Evolutionary conservation across 306 rosid species (phyloP), one percentile per base, ranked within the genome.

Genomic region (Erythrophleum fordii): DNA sequence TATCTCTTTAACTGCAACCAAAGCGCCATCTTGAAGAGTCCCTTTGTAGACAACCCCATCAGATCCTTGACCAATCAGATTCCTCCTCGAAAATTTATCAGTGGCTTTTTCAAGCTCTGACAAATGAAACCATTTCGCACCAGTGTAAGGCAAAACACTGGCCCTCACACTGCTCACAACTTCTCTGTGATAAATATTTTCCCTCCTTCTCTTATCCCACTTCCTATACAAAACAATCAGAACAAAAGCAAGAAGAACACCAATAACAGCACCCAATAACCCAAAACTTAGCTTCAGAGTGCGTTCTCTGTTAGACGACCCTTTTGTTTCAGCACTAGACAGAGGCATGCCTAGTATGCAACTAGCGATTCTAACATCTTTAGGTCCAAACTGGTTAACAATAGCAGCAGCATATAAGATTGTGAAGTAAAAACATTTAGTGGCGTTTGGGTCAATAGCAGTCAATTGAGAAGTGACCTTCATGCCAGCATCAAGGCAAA

Each of bases 31-130:
- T 10, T 82, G 69, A 42, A 94, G 90, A 10, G 84, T 73, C n/a
- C 98, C 98, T 80, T 82, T 89, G 83, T 89, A 91, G 9, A 94
- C 98, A 65, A 92, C 80, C 14, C 97, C 98, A 84, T 85, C 83
- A 17, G 91, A 85, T 17, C 97, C 98, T 82, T 83, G 92, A 18
- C 97, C 98, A 23, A 94, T 71, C 80, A 90, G 13, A 78, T 92
- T 92, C 75, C 48, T 83, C 86, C 87, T 85, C 6, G 96, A 83
- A 49, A 94, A 94, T 29, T 92, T 89, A 8, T 69, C 65, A 0
- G 98, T 92, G 28, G 97, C 98, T 4, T 52, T 76, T 51, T 90
- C 97, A 7, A 94, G 93, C 77, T 92, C 98, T 0, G 91, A 72
- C 35, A 89, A 23, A 3, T 77, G 86, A 72, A 92, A 92, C 98